Percentiles rank a stretch among this genome's conserved stretches.
phyloP scores from a whole-genome alignment of 305 asterid genomes.

The Fraxinus nigra region DNA sequence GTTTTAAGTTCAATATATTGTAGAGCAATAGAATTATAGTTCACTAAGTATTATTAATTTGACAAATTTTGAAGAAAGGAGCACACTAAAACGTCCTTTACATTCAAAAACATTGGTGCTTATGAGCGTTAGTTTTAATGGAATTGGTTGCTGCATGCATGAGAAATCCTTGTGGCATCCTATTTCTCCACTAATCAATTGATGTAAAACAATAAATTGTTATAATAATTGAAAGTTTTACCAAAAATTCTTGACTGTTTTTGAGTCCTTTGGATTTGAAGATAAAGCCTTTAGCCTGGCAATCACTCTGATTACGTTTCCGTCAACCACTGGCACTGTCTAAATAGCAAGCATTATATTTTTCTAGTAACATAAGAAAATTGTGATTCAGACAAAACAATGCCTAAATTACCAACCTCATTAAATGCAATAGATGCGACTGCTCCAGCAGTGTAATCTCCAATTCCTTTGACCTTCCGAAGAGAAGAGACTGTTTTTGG shows the following conservation, averaged over 20 bases:
- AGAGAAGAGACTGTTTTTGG: slow-evolving; percentile 77
- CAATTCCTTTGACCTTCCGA: slow-evolving; percentile 75
- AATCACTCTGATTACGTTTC: slow-evolving; percentile 88
- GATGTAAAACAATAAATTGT: slow-evolving; percentile 2
- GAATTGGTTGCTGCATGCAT: background rate
- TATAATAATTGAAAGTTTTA: slow-evolving; percentile 28
- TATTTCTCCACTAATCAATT: background rate
- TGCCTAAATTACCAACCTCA: slow-evolving; percentile 51
- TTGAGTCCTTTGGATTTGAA: slow-evolving; percentile 70
- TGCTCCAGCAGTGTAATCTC: slow-evolving; percentile 98
- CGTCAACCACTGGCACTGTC: slow-evolving; percentile 98
- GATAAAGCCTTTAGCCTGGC: slow-evolving; percentile 86
- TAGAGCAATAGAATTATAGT: background rate
- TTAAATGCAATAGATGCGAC: slow-evolving; percentile 92
- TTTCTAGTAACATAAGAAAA: slow-evolving; percentile 1
- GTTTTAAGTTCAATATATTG: background rate
- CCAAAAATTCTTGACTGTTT: slow-evolving; percentile 74
- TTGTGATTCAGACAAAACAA: slow-evolving; percentile 4
- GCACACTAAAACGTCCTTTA: background rate
- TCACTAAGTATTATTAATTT: background rate
- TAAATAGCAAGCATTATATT: slow-evolving; percentile 29
- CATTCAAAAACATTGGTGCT: background rate
- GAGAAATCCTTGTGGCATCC: background rate
- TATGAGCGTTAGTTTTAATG: background rate
- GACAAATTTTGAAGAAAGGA: background rate